phyloP scores from a whole-genome alignment of 495 filamentous ascomycete species.

The Geoglossum glabrum region DNA sequence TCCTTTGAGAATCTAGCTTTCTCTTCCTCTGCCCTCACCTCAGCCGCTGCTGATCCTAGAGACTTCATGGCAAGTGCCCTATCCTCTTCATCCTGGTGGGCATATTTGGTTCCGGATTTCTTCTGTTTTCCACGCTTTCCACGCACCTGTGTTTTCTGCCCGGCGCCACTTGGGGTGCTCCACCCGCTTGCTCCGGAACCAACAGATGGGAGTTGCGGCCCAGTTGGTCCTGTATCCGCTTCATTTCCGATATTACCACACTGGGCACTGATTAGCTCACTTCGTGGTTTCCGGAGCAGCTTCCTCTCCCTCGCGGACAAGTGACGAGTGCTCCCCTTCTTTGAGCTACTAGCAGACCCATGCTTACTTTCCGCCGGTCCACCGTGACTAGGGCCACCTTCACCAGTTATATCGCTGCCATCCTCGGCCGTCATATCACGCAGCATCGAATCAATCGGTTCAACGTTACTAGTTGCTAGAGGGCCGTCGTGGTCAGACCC shows the following conservation, averaged over 20 bases:
- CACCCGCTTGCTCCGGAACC: background rate
- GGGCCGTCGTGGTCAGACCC: background rate
- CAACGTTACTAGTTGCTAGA: background rate
- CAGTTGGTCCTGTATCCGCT: background rate
- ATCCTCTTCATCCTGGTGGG: constrained; percentile 86
- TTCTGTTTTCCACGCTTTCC: constrained; percentile 74
- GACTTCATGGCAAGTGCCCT: constrained; percentile 61
- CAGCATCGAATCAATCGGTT: background rate
- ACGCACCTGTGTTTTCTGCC: constrained; percentile 26
- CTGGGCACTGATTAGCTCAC: background rate
- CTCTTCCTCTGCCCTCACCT: constrained; percentile 32
- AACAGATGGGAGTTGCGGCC: background rate
- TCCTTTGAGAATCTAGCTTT: constrained; percentile 36
- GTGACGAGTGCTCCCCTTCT: constrained; percentile 17
- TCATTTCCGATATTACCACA: background rate
- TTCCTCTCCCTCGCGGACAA: constrained; percentile 31
- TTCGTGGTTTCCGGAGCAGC: constrained; percentile 25
- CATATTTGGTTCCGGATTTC: constrained; percentile 78
- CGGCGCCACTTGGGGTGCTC: background rate
- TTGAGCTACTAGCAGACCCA: constrained; percentile 14
- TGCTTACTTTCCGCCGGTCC: constrained; percentile 13
- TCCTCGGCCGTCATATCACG: background rate
- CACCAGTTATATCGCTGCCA: background rate
- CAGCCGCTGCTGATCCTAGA: constrained; percentile 48
- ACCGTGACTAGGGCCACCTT: background rate